Conservation (phyloP, 2,329 filamentous ascomycete genomes). For the Rutstroemia sp. region DNA sequence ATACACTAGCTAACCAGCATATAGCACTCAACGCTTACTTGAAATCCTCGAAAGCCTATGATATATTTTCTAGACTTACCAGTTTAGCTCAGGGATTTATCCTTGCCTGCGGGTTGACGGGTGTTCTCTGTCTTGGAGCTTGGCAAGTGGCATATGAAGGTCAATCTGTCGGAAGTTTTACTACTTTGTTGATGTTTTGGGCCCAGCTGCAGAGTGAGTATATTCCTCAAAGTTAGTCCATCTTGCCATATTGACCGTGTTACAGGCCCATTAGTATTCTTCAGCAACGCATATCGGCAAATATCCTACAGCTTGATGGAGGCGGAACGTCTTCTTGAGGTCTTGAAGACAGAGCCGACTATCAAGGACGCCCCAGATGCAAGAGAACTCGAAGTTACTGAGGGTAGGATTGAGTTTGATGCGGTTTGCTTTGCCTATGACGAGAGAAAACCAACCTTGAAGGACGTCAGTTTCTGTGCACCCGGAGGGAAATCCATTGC, state of each 20-base stretch:
- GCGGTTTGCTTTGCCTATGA: constrained; percentile 33
- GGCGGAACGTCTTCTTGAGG: constrained; percentile 51
- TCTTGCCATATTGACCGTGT: constrained; percentile 19
- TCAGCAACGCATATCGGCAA: constrained; percentile 38
- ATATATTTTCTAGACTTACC: constrained; percentile 30
- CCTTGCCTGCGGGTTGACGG: constrained; percentile 40
- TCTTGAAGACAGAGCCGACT: constrained; percentile 50
- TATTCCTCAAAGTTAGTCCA: constrained; percentile 2
- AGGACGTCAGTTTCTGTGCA: constrained; percentile 30
- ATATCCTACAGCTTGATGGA: constrained; percentile 52
- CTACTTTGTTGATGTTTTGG: constrained; percentile 62
- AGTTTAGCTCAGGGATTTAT: constrained; percentile 49
- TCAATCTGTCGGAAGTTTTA: constrained; percentile 51
- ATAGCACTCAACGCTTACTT: constrained; percentile 33
- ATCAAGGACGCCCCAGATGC: constrained; percentile 43
- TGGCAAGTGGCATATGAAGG: constrained; percentile 31
- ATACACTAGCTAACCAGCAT: no score
- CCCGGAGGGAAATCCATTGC: constrained; percentile 35
- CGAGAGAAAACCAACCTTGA: constrained; percentile 28
- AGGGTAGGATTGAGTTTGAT: constrained; percentile 29
- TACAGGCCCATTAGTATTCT: constrained; percentile 29
- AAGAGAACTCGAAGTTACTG: constrained; percentile 35
- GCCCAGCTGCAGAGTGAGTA: constrained; percentile 35
- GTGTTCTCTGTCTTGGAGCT: constrained; percentile 29
- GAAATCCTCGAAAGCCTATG: constrained; percentile 29